A percentile compares a stretch with the other conserved stretches of the same genome.
Evolutionary conservation across 805 yeast genomes (phyloP).

Genomic region (Wickerhamiella bombiphila): DNA sequence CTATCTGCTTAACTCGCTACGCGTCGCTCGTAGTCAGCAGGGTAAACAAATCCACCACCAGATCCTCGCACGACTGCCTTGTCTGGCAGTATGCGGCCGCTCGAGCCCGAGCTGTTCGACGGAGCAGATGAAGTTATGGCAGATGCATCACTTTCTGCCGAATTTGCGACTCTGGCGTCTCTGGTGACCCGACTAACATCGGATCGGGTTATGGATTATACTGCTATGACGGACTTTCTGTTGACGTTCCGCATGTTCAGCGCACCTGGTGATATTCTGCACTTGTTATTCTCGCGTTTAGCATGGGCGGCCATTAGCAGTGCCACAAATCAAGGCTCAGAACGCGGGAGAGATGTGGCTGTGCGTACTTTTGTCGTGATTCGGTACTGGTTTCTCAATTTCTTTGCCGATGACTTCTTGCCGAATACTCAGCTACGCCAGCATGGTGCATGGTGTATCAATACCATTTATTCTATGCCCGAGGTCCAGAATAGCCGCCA

Average conservation of each 20-base stretch:
- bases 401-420: constrained; percentile 73
- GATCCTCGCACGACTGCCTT: too few species aligned
- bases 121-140: neutral
- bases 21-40: neutral
- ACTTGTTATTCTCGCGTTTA: constrained; percentile 47
- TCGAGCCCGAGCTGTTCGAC: constrained; percentile 2
- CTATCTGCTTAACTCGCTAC: too few species aligned
- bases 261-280: constrained; percentile 41
- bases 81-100: neutral
- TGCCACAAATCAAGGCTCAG: constrained; percentile 20
- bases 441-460: constrained; percentile 26
- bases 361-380: constrained; percentile 74
- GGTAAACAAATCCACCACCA: neutral
- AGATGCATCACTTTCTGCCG: neutral
- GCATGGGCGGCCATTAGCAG: constrained; percentile 48
- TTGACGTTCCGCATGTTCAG: constrained; percentile 65
- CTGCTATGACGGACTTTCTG: constrained; percentile 70
- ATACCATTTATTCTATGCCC: constrained; percentile 16
- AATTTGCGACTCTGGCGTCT: constrained; percentile 8
- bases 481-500: constrained; percentile 17
- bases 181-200: constrained; percentile 37
- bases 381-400: constrained; percentile 82
- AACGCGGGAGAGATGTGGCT: constrained; percentile 49
- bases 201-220: constrained; percentile 63
- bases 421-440: constrained; percentile 34